These are phyloP conservation scores for Neopestalotiopsis rosae DNA, from an alignment of 2,329 filamentous ascomycete species.

Conservation along the genomic window DNA sequence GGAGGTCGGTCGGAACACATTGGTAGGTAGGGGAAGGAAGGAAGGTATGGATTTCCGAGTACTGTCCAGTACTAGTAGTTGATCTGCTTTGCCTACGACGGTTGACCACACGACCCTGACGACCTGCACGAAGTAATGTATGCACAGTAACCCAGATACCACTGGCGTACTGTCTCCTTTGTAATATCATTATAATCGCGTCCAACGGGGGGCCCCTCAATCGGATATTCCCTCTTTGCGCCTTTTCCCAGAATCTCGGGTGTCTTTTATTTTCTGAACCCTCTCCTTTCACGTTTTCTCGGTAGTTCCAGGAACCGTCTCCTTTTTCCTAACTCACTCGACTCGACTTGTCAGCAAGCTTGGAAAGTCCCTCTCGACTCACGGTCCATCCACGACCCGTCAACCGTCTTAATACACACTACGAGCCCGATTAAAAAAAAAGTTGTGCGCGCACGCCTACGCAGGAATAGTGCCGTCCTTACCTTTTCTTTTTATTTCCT, in stretches of 20 bases:
- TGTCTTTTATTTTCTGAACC: conserved; percentile 4
- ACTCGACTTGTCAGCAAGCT: conserved; percentile 9
- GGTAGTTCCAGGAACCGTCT: not conserved
- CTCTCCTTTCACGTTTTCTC: conserved; percentile 11
- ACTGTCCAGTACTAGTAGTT: not conserved
- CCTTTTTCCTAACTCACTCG: conserved; percentile 7
- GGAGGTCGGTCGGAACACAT: not conserved
- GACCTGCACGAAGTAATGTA: too few species aligned
- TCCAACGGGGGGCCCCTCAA: conserved; percentile 4
- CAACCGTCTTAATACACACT: conserved; percentile 2
- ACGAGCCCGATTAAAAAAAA: not conserved
- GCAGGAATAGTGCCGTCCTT: conserved; percentile 9
- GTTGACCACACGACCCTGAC: too few species aligned
- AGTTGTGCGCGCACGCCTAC: conserved; percentile 10
- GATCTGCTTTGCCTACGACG: not conserved
- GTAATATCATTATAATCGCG: not conserved
- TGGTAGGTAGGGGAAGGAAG: not conserved
- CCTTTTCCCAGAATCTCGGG: conserved; percentile 2
- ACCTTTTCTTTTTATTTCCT: conserved; percentile 6
- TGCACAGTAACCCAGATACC: conserved; percentile 5
- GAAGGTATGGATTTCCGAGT: not conserved
- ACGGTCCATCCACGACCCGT: conserved; percentile 17
- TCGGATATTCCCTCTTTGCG: conserved; percentile 13
- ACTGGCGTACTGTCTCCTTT: not conserved
- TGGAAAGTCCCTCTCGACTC: conserved; percentile 10